Conservation (phyloP, 2,329 filamentous ascomycete genomes). For the Ramichloridium luteum region DNA sequence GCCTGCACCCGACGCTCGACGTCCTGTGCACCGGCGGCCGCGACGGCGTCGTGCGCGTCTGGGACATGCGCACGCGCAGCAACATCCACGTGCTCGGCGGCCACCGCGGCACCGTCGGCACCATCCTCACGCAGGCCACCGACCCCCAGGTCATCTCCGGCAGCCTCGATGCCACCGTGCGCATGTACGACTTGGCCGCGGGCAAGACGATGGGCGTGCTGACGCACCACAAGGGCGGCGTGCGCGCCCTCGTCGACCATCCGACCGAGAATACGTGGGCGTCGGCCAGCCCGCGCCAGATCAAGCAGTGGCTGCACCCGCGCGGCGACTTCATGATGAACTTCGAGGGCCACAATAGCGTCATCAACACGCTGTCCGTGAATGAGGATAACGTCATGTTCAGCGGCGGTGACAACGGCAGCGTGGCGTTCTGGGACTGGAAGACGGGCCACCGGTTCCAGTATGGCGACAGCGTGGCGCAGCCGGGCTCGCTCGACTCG, state of each 20-base stretch:
- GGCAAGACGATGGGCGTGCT: conserved; percentile 93
- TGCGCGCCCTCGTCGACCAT: conserved; percentile 71
- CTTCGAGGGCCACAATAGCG: conserved; percentile 89
- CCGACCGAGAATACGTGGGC: conserved; percentile 95
- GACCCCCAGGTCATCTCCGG: conserved; percentile 90
- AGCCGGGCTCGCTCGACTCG: conserved; percentile 86
- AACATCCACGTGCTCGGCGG: conserved; percentile 90
- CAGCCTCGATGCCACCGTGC: conserved; percentile 84
- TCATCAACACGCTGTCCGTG: conserved; percentile 86
- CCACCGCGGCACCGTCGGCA: conserved; percentile 80
- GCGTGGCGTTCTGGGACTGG: conserved; percentile 98
- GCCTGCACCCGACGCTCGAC: conserved; percentile 88
- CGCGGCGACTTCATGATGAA: conserved; percentile 99
- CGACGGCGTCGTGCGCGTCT: conserved; percentile 87
- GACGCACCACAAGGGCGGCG: conserved; percentile 97
- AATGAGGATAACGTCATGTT: conserved; percentile 95
- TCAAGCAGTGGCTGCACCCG: conserved; percentile 99
- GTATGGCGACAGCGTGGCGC: conserved; percentile 75
- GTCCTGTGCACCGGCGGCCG: conserved; percentile 89
- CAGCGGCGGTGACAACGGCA: conserved; percentile 89
- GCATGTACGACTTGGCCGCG: conserved; percentile 90
- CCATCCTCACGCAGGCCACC: conserved; percentile 85
- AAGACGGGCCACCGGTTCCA: conserved; percentile 92
- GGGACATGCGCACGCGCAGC: conserved; percentile 95
- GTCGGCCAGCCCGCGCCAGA: conserved; percentile 77